A percentile compares a stretch with the other conserved stretches of the same genome.
phyloP scores from a whole-genome alignment of 2,329 filamentous ascomycete genomes.

The Talaromyces albobiverticillius region DNA sequence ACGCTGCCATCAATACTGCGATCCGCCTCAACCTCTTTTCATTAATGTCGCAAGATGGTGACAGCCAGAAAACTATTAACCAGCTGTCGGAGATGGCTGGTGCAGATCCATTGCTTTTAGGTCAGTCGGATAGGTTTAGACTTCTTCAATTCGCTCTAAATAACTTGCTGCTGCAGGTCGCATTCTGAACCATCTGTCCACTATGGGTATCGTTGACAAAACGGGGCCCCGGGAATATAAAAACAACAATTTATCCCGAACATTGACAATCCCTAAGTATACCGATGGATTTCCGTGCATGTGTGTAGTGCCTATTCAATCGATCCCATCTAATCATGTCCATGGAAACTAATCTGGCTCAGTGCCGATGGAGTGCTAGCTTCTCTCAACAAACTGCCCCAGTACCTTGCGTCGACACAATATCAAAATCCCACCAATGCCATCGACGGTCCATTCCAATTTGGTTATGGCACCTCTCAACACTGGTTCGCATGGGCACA shows the following conservation, averaged over 20 bases:
- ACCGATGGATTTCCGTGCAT: slow-evolving; percentile 25
- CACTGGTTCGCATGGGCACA: not conserved
- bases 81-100: too few relatives aligned
- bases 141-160: not conserved
- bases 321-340: too few relatives aligned
- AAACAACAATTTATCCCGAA: slow-evolving; percentile 29
- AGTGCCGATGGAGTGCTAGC: too few relatives aligned
- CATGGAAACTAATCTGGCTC: too few relatives aligned
- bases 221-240: slow-evolving; percentile 31
- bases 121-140: too few relatives aligned
- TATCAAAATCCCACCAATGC: not conserved
- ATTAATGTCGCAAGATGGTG: too few relatives aligned
- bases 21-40: too few relatives aligned
- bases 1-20: not conserved
- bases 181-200: slow-evolving; percentile 33
- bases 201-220: slow-evolving; percentile 34
- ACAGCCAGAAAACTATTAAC: too few relatives aligned
- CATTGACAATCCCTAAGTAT: slow-evolving; percentile 23
- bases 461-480: slow-evolving; percentile 2
- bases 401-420: not conserved
- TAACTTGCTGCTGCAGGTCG: slow-evolving; percentile 24
- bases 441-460: not conserved
- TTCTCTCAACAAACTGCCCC: not conserved
- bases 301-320: slow-evolving; percentile 22
- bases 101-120: too few relatives aligned